Evolutionary conservation across 164 flowering plant species (phyloP), one percentile per base, ranked within the genome.

Genomic region (Nymphaea thermarum): DNA sequence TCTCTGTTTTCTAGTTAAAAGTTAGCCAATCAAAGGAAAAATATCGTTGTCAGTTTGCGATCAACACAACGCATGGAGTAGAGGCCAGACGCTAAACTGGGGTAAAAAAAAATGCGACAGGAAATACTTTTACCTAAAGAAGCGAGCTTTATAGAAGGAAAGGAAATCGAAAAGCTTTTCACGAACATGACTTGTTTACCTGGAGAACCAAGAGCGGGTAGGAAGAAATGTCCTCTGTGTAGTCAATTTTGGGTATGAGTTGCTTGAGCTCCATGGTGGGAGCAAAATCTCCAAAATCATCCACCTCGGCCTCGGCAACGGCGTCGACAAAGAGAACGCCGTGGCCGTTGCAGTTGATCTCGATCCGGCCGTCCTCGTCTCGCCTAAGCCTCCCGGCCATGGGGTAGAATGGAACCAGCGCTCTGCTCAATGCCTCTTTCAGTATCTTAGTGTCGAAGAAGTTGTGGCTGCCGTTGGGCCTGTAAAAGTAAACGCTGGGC

Each of bases 261-360:
- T 59, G 71, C 65, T 67, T 68, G 65, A 81, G 74, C 44, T 75
- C 75, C 51, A 73, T 25, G 6, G 74, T 78, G 3, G 85, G 82
- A 3, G 79, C 63, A 43, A 83, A 81, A 17, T 78, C 83, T 0
- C 77, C 86, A 42, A 81, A 77, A 70, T 83, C 86, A 63, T 76
- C 81, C 14, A 83, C 17, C 1, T 60, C 66, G 0, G 77, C 59
- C 3, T 65, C 75, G 0, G 82, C 67, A 11, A 74, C 75, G 1
- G 84, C 86, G 59, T 79, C 84, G 3, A 80, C 74, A 25, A 81
- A 70, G 43, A 77, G 64, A 0, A 70, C 83, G 0, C 86, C 86
- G 3, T 65, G 67, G 4, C 71, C 81, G 43, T 80, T 80, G 68
- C 84, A 83, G 55, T 80, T 70, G 45, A 83, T 77, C 73, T 77